Conservation (phyloP, 768 basidiomycete species). For the Suillus lakei region DNA sequence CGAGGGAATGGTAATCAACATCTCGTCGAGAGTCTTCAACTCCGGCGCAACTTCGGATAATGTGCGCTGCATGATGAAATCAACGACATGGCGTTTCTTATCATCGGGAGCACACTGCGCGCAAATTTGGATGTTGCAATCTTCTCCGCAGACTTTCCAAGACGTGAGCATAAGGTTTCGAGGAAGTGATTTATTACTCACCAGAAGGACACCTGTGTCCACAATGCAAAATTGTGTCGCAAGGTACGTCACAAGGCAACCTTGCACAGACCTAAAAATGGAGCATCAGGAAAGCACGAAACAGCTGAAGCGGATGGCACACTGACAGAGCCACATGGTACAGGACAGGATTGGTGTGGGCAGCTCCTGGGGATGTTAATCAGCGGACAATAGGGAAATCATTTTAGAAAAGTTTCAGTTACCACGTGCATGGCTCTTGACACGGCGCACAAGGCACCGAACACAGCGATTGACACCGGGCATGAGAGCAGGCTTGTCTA, state of each 20-base stretch:
- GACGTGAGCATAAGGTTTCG: constrained; percentile 2
- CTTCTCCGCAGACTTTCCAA: constrained; percentile 66
- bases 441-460: constrained; percentile 64
- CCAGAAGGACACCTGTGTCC: constrained; percentile 73
- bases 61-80: constrained; percentile 58
- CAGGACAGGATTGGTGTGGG: constrained; percentile 56
- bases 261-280: constrained; percentile 59
- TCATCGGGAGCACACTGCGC: constrained; percentile 49
- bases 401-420: constrained; percentile 14
- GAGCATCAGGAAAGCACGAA: not conserved
- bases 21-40: constrained; percentile 46
- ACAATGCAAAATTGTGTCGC: constrained; percentile 52
- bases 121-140: constrained; percentile 60
- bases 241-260: constrained; percentile 64
- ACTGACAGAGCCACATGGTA: constrained; percentile 73
- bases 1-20: constrained; percentile 61
- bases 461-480: constrained; percentile 52
- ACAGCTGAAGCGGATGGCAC: not conserved
- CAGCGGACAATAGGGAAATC: not conserved
- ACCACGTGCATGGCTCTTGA: constrained; percentile 64
- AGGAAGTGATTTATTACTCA: constrained; percentile 30
- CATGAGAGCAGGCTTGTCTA: constrained; percentile 59
- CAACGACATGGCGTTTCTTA: constrained; percentile 51
- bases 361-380: constrained; percentile 46
- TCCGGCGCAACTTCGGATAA: constrained; percentile 53